Evolutionary conservation across 2,329 filamentous ascomycete genomes (phyloP).

Genomic region (Exophiala phaeomuriformis): DNA sequence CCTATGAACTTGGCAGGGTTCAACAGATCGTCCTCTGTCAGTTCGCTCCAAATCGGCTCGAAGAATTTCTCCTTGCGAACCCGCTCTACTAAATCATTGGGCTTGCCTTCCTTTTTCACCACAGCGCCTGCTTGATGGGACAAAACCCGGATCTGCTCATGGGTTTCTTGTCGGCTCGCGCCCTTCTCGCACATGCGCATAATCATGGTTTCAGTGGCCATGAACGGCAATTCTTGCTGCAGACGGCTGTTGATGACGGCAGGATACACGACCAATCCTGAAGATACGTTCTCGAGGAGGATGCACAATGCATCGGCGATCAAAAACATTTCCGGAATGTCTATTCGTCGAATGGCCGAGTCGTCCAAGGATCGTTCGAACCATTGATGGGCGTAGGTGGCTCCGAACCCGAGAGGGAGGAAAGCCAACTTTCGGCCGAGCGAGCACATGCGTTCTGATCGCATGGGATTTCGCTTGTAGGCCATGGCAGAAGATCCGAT

Average conservation of each 20-base stretch:
- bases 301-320: slow-evolving; percentile 62
- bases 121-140: slow-evolving; percentile 66
- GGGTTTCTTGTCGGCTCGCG: slow-evolving; percentile 68
- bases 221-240: slow-evolving; percentile 76
- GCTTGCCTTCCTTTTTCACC: slow-evolving; percentile 64
- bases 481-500: slow-evolving; percentile 63
- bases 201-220: slow-evolving; percentile 67
- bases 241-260: slow-evolving; percentile 61
- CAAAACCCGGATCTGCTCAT: slow-evolving; percentile 80
- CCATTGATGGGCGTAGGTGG: slow-evolving; percentile 67
- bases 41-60: slow-evolving; percentile 58
- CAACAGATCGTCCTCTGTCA: slow-evolving; percentile 56
- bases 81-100: slow-evolving; percentile 74
- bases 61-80: slow-evolving; percentile 71
- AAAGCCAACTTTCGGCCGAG: slow-evolving; percentile 51
- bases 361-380: slow-evolving; percentile 62
- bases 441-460: slow-evolving; percentile 54
- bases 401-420: slow-evolving; percentile 50
- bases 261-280: slow-evolving; percentile 72
- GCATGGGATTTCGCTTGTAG: slow-evolving; percentile 56
- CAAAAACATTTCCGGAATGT: slow-evolving; percentile 60
- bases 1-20: slow-evolving; percentile 56
- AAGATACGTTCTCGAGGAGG: slow-evolving; percentile 59
- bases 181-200: slow-evolving; percentile 70
- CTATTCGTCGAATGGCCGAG: slow-evolving; percentile 42